Base-by-base conservation (phyloP, 495 filamentous ascomycete genomes). In the Penicillium salamii region DNA sequence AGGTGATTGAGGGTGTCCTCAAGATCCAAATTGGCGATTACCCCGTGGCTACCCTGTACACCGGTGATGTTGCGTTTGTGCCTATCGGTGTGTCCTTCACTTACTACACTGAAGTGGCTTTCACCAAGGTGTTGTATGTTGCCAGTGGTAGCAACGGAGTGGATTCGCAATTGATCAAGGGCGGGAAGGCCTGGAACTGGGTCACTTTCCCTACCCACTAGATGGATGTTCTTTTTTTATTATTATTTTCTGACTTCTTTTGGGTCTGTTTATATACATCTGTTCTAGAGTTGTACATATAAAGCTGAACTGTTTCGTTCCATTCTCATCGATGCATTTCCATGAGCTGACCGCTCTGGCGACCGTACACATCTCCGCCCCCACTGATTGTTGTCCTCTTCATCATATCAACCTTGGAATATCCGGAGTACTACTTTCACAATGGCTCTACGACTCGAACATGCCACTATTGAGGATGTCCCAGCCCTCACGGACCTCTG, bases 1-100 rank as follows among this genome's bases (percentile, higher is more conserved):
- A 70, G 55, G 57, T 74, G n/a, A 37, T 68, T n/a, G 72, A 76
- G 42, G 72, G 71, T 8, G 42, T 58, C 23, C 40, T 76, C 0
- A 49, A 36, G 28, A 58, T 74, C 14, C 34, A 55, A 36, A 68
- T 72, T 43, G 66, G 60, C 1, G 66, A 59, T 14, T 67, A 65
- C 46, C 63, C 68, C 1, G 38, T 46, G 3, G 62, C 62, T 4
- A 51, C 28, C 6, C 35, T 74, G 32, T 46, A 48, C 21, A 50
- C 33, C 31, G 72, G 72, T 7, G 72, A 76, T 50, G 70, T 74
- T 0, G 63, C 65, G 14, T 70, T 74, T 46, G 59, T 74, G 24
- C 69, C 71, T 12, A 49, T 48, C 3, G 41, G 47, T 4, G 58
- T 59, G 0, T 14, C 39, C 2, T 72, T 69, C 42, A 52, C 49